A percentile compares a stretch with the other conserved stretches of the same genome.
Evolutionary conservation across 1,139 yeast species (phyloP).

Genomic region (Zygoascus meyerae): DNA sequence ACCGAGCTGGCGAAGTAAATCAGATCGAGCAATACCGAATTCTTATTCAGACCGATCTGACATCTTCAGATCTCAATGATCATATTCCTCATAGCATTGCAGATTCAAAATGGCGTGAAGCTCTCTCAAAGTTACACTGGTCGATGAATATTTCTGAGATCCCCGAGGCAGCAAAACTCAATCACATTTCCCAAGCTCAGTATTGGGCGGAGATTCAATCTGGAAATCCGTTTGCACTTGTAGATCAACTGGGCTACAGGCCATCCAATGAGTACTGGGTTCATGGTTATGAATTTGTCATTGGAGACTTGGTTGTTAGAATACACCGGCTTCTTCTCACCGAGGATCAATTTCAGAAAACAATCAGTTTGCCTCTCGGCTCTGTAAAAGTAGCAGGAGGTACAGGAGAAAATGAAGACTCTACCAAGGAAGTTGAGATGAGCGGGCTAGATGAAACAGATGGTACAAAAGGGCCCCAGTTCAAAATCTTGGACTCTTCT

Average conservation of each 20-base stretch:
- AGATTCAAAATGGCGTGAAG: slow-evolving; percentile 3
- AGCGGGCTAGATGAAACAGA: slow-evolving; percentile 1
- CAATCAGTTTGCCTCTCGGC: neutral
- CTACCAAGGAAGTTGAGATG: slow-evolving; percentile 4
- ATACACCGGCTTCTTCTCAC: slow-evolving; percentile 42
- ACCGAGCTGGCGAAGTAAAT: slow-evolving; percentile 31
- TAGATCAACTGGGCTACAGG: slow-evolving; percentile 68
- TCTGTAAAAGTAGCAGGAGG: neutral
- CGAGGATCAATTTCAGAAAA: neutral
- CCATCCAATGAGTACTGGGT: slow-evolving; percentile 60
- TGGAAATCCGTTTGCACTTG: slow-evolving; percentile 37
- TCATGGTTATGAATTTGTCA: slow-evolving; percentile 59
- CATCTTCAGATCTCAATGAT: slow-evolving; percentile 12
- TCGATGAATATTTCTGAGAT: slow-evolving; percentile 67
- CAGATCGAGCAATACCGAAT: slow-evolving; percentile 36
- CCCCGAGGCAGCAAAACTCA: slow-evolving; percentile 71
- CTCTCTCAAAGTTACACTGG: slow-evolving; percentile 40
- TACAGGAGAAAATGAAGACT: neutral
- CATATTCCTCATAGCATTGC: slow-evolving; percentile 6
- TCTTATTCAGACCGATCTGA: slow-evolving; percentile 15
- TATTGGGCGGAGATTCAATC: slow-evolving; percentile 54
- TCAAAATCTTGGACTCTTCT: slow-evolving; percentile 46
- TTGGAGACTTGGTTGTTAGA: slow-evolving; percentile 59
- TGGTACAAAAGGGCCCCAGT: neutral
- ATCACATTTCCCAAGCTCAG: slow-evolving; percentile 59